Percentiles rank a stretch among this genome's conserved stretches.
phyloP scores from a whole-genome alignment of 345 rosid species.

The Citrus sinensis region DVS_A1.0 CM039168.1:3266501-3267000 shows the following conservation, averaged over 20 bases:
- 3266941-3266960: slow-evolving; percentile 53
- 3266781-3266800: slow-evolving; percentile 95
- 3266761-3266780: slow-evolving; percentile 80
- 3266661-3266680: slow-evolving; percentile 99
- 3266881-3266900: slow-evolving; percentile 92
- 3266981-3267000: slow-evolving; percentile 53
- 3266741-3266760: slow-evolving; percentile 67
- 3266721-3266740: slow-evolving; percentile 97
- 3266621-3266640: slow-evolving; percentile 68
- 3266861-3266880: slow-evolving; percentile 38
- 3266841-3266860: background rate
- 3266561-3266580: slow-evolving; percentile 14
- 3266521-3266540: slow-evolving; percentile 93
- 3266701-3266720: slow-evolving; percentile 76
- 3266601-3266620: background rate
- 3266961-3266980: slow-evolving; percentile 83
- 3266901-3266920: slow-evolving; percentile 64
- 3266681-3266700: slow-evolving; percentile 99
- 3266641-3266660: slow-evolving; percentile 91
- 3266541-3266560: slow-evolving; percentile 65
- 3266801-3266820: background rate
- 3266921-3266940: slow-evolving; percentile 53
- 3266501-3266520: slow-evolving; percentile 86
- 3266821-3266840: background rate
- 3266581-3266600: background rate